Conservation (phyloP, 768 basidiomycete species). For the Collybiopsis luxurians region DNA sequence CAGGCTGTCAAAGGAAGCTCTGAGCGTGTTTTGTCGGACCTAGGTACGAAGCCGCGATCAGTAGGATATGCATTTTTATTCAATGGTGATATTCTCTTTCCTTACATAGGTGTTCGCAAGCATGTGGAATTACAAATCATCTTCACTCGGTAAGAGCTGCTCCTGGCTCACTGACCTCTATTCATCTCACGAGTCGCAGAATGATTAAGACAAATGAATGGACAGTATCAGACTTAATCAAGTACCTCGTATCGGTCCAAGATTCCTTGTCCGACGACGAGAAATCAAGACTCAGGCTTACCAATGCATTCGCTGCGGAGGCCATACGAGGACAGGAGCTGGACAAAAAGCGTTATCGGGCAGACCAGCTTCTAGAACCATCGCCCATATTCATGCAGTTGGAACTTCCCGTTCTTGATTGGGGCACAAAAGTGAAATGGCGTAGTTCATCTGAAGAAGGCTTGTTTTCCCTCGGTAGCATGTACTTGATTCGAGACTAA, state of each 20-base stretch:
- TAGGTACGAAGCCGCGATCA: conserved; percentile 33
- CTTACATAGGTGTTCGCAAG: conserved; percentile 67
- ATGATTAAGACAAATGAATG: conserved; percentile 91
- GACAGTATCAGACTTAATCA: conserved; percentile 81
- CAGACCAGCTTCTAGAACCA: conserved; percentile 85
- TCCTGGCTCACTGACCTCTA: not conserved
- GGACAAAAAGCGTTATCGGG: conserved; percentile 51
- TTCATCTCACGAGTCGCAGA: conserved; percentile 30
- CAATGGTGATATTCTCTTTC: too few relatives aligned
- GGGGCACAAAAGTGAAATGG: conserved; percentile 83
- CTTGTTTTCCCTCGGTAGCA: conserved; percentile 21
- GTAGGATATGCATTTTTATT: too few relatives aligned
- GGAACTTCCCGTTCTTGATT: conserved; percentile 81
- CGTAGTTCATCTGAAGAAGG: conserved; percentile 83
- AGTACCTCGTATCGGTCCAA: conserved; percentile 84
- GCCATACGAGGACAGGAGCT: conserved; percentile 14
- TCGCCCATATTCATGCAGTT: conserved; percentile 65
- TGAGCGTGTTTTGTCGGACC: conserved; percentile 65
- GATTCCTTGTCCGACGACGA: conserved; percentile 46
- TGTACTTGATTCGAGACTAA: not conserved
- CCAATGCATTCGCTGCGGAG: conserved; percentile 76
- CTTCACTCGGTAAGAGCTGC: conserved; percentile 71
- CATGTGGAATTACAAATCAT: conserved; percentile 92
- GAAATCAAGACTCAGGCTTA: conserved; percentile 53
- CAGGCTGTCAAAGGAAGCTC: conserved; percentile 60